A percentile compares a stretch with the other conserved stretches of the same genome.
phyloP scores from a whole-genome alignment of 257 asterid genomes.

The Jasminum sambac region DNA sequence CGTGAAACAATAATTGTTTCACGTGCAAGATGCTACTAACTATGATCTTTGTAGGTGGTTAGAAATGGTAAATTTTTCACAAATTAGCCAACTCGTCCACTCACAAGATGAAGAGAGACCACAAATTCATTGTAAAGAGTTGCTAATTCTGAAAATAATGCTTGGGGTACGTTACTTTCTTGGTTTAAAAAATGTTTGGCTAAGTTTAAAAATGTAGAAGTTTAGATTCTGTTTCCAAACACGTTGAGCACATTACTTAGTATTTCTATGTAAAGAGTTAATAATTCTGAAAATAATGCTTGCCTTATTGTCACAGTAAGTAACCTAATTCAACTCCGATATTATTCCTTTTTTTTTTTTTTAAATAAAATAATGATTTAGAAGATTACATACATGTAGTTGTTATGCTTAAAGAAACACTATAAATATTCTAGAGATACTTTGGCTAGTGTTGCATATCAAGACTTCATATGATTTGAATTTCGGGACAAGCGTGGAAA shows the following conservation, averaged over 20 bases:
- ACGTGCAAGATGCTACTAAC: not conserved
- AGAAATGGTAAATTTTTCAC: not conserved
- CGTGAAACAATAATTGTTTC: not conserved
- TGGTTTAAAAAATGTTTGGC: too few relatives aligned
- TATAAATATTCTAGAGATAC: conserved; percentile 1
- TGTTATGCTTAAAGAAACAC: not conserved
- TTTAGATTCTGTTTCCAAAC: not conserved
- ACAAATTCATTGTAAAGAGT: not conserved
- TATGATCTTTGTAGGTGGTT: not conserved
- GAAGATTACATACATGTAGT: not conserved
- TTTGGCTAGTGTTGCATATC: not conserved
- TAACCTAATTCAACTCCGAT: not conserved
- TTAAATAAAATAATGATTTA: not conserved
- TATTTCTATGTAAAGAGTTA: not conserved
- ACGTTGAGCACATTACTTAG: not conserved
- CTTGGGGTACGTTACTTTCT: too few relatives aligned
- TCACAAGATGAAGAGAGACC: not conserved
- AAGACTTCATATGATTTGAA: not conserved
- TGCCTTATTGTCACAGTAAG: not conserved
- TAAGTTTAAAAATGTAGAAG: not conserved
- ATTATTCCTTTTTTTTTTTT: too few relatives aligned
- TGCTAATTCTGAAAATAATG: too few relatives aligned
- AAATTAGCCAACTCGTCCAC: not conserved
- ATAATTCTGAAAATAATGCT: not conserved
- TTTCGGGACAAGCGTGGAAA: not conserved